Conservation (phyloP, 2,329 filamentous ascomycete species). For the Sporothrix pseudoabietina region DNA sequence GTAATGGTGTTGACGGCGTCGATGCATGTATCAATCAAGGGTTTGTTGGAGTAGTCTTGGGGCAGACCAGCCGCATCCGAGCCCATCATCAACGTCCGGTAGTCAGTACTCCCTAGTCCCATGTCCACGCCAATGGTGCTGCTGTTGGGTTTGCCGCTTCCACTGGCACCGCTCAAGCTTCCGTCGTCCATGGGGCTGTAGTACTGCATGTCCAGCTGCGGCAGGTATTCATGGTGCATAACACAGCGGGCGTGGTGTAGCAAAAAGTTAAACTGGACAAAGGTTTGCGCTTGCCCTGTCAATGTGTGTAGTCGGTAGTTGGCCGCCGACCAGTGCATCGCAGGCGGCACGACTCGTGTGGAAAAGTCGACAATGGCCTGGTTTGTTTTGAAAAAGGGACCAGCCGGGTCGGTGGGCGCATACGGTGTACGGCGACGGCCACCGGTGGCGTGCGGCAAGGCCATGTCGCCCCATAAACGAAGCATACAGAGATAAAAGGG, state of each 20-base stretch:
- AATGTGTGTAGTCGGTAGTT: slow-evolving; percentile 5
- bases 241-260: slow-evolving; percentile 23
- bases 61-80: slow-evolving; percentile 11
- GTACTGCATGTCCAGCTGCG: slow-evolving; percentile 29
- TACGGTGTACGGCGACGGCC: slow-evolving; percentile 8
- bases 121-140: background rate
- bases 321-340: slow-evolving; percentile 1
- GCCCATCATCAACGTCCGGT: background rate
- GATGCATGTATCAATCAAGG: slow-evolving; percentile 6
- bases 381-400: background rate
- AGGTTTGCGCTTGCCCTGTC: slow-evolving; percentile 12
- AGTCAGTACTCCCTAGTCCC: background rate
- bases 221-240: slow-evolving; percentile 29
- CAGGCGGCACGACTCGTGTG: background rate
- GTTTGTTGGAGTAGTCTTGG: slow-evolving; percentile 5
- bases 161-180: background rate
- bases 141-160: background rate
- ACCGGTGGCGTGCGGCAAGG: slow-evolving; percentile 16
- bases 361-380: slow-evolving; percentile 8
- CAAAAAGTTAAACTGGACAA: slow-evolving; percentile 26
- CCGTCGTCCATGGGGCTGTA: background rate
- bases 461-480: slow-evolving; percentile 26
- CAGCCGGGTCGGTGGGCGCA: background rate
- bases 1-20: slow-evolving; percentile 14
- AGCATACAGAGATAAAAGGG: slow-evolving; percentile 19